Base-by-base conservation (phyloP, 1,139 yeast species). In the Dujonia santamariae region DNA sequence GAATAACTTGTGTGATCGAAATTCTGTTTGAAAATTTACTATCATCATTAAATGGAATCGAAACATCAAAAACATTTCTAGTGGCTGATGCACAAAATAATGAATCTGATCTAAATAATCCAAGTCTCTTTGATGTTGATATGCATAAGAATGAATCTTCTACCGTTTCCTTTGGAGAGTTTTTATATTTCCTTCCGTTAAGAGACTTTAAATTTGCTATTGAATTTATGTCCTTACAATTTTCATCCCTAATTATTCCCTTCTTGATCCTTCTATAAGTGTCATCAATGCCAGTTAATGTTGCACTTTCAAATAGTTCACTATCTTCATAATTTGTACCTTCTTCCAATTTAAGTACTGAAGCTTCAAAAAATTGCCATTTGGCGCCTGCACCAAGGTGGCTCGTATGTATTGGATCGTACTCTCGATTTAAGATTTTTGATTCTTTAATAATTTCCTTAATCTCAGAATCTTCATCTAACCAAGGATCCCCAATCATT, bases 41-140 rank as follows among this genome's bases (percentile, higher is more conserved):
- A 17, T 67, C 72, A 7, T 67, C 72, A 34, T 57, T 56, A 25
- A 50, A 47, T 1, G 67, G 68, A 30, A 56, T 47, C 2, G 44
- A 41, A 32, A 60, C 43, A 25, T 63, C 60, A 45, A 78, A 79
- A 3, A 77, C 54, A 16, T 59, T 56, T 8, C 60, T 56, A 1
- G 80, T 69, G 0, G 77, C 67, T 3, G 78, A 67, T 41, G 64
- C 67, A 49, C 84, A 77, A 28, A 71, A 62, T 14, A 81, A 54
- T 4, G 70, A 63, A 26, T 74, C 70, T 1, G 65, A 61, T 20
- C 73, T 59, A 46, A 78, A 76, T n/a, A 81, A 46, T 0, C 71
- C 80, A 3, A 69, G 43, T 28, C 55, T 56, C 19, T 56, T 45
- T 1, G 66, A 61, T 0, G 81, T 71, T 0, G 82, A 61, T 0